These are phyloP conservation scores for Cucurbita moschata DNA, from an alignment of 306 rosid species.

Conservation along the genomic window DNA sequence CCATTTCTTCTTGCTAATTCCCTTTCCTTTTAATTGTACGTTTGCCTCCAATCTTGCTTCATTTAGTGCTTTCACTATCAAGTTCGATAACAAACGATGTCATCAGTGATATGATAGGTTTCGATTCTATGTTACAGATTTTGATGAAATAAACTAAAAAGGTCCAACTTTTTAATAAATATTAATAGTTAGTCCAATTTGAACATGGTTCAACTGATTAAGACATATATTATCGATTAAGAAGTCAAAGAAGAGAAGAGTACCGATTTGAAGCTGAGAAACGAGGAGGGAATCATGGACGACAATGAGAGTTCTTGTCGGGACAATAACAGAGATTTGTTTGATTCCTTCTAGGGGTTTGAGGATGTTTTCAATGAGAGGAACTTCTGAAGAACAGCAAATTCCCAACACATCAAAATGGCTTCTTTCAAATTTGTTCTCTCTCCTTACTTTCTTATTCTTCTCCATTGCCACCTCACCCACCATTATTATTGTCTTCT, in stretches of 20 bases:
- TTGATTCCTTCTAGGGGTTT: slow-evolving; percentile 58
- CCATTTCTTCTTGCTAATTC: slow-evolving; percentile 39
- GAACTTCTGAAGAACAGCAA: slow-evolving; percentile 81
- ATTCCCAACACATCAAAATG: slow-evolving; percentile 79
- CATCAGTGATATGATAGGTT: too few species aligned
- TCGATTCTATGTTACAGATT: too few species aligned
- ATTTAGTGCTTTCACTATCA: slow-evolving; percentile 70
- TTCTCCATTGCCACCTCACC: not conserved
- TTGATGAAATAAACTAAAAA: too few species aligned
- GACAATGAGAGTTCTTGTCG: slow-evolving; percentile 74
- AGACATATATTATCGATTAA: too few species aligned
- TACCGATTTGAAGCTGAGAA: slow-evolving; percentile 79
- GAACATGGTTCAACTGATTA: too few species aligned
- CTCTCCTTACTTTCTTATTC: not conserved
- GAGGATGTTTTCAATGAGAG: slow-evolving; percentile 51
- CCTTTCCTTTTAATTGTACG: slow-evolving; percentile 37
- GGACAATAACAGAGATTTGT: slow-evolving; percentile 53
- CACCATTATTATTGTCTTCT: not conserved
- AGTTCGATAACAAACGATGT: not conserved
- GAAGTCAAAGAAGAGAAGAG: not conserved
- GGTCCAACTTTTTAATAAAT: too few species aligned
- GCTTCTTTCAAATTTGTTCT: slow-evolving; percentile 34
- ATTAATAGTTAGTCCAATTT: too few species aligned
- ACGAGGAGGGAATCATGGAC: slow-evolving; percentile 51
- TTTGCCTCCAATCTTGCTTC: slow-evolving; percentile 72